Conservation (phyloP, 176 grass and related monocot genomes). For the Lolium multiflorum region DNA sequence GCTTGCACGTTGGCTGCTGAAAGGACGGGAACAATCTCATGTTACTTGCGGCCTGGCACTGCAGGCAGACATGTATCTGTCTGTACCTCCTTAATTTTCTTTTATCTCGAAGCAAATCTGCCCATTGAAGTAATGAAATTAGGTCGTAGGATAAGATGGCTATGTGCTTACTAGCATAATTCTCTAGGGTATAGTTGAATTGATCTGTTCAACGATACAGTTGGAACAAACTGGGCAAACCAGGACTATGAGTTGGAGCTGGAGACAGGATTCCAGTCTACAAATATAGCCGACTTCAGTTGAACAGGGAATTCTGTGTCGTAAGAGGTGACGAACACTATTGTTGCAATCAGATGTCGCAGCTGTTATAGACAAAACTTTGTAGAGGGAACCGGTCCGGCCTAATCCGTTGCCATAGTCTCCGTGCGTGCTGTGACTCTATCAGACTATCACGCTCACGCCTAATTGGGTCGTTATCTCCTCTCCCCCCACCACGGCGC, state of each 20-base stretch:
- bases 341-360: no score
- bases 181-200: not conserved
- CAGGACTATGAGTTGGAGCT: not conserved
- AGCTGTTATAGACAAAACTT: no score
- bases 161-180: not conserved
- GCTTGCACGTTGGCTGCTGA: not conserved
- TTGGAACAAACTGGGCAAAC: not conserved
- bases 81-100: not conserved
- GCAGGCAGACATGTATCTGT: not conserved
- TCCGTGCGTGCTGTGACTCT: no score
- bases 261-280: not conserved
- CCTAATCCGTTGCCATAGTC: no score
- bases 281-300: not conserved
- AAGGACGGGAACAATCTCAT: constrained; percentile 1
- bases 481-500: not conserved
- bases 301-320: not conserved
- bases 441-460: not conserved
- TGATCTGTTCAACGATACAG: not conserved
- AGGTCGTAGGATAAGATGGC: not conserved
- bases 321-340: no score
- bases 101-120: not conserved
- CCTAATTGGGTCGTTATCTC: constrained; percentile 9
- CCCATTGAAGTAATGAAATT: constrained; percentile 9
- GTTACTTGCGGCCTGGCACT: not conserved
- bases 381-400: no score